Evolutionary conservation across 176 grass and related monocot genomes (phyloP).

Genomic region (Oryza officinalis): DNA sequence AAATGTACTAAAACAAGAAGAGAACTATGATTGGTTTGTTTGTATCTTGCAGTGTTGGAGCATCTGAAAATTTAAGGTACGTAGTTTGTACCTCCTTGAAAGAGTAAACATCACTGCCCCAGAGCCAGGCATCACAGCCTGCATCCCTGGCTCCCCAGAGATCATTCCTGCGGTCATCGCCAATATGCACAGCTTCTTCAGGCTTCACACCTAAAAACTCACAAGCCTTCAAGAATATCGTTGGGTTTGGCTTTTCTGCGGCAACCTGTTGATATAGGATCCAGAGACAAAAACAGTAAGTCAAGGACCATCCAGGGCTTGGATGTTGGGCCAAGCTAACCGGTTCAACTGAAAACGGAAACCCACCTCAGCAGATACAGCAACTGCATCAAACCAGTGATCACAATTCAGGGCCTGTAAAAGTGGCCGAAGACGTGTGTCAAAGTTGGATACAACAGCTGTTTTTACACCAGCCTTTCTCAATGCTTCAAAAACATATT

Average conservation of each 20-base stretch:
- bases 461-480: constrained; percentile 90
- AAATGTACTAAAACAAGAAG: not conserved
- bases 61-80: not conserved
- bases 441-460: constrained; percentile 95
- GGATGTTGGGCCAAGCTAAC: not conserved
- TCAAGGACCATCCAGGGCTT: not conserved
- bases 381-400: constrained; percentile 92
- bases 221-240: constrained; percentile 93
- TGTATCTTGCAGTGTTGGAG: not conserved
- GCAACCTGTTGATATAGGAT: constrained; percentile 55
- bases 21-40: not conserved
- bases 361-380: constrained; percentile 85
- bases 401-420: constrained; percentile 86
- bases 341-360: constrained; percentile 14
- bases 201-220: constrained; percentile 81
- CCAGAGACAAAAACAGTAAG: not conserved
- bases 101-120: constrained; percentile 90
- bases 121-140: constrained; percentile 97
- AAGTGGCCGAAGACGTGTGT: constrained; percentile 84
- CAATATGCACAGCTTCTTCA: constrained; percentile 90
- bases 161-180: constrained; percentile 94
- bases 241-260: constrained; percentile 95
- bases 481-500: constrained; percentile 71
- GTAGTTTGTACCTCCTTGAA: constrained; percentile 83
- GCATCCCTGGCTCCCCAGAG: constrained; percentile 95